A percentile compares a stretch with the other conserved stretches of the same genome.
Conservation (phyloP, 345 rosid genomes). For the Eucalyptus lansdowneana region DNA sequence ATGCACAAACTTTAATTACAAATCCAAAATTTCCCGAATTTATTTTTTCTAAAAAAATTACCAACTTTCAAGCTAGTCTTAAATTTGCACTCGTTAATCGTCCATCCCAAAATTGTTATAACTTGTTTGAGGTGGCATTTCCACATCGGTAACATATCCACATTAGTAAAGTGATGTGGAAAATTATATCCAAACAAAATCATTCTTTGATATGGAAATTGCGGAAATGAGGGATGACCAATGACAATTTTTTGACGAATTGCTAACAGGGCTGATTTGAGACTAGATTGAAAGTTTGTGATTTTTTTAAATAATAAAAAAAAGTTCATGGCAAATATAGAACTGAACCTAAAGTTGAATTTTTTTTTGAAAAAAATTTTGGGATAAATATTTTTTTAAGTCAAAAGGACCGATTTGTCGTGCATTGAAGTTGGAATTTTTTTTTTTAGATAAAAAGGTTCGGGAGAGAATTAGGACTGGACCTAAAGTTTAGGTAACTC, state of each 20-base stretch:
- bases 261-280: neutral
- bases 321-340: neutral
- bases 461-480: fast-evolving
- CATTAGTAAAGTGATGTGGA: neutral
- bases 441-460: neutral
- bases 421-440: fast-evolving
- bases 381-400: neutral
- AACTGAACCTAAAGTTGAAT: neutral
- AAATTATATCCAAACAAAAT: neutral
- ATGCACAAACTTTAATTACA: too few species aligned
- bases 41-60: too few species aligned
- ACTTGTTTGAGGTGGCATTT: neutral
- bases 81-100: too few species aligned
- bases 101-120: too few species aligned
- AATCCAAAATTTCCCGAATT: too few species aligned
- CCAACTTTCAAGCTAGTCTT: too few species aligned
- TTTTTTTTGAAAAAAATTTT: neutral
- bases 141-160: neutral
- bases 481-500: neutral
- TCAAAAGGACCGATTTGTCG: fast-evolving
- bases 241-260: neutral
- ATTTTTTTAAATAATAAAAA: neutral
- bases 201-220: neutral
- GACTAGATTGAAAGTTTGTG: neutral
- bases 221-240: neutral